Evolutionary conservation across 2,329 filamentous ascomycete species (phyloP).

Genomic region (Diplocarpon mali): DNA sequence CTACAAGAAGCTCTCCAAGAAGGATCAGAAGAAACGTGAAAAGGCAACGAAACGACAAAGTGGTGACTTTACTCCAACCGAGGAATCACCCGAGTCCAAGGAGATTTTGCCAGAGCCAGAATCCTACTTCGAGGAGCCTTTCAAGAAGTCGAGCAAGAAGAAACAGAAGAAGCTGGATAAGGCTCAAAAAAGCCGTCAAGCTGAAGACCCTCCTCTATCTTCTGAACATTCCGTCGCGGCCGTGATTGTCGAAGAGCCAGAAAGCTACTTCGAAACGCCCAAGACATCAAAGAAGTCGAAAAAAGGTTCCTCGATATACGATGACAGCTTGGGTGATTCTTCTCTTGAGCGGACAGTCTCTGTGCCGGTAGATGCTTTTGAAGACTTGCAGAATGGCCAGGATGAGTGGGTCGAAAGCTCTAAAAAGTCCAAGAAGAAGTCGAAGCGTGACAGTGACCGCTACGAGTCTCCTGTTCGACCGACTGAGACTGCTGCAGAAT

Average conservation of each 20-base stretch:
- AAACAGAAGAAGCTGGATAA: slow-evolving; percentile 39
- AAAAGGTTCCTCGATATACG: slow-evolving; percentile 24
- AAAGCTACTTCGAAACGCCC: slow-evolving; percentile 22
- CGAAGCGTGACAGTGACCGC: slow-evolving; percentile 26
- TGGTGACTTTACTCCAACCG: slow-evolving; percentile 12
- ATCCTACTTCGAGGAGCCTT: slow-evolving; percentile 21
- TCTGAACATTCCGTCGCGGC: slow-evolving; percentile 11
- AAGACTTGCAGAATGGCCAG: slow-evolving; percentile 24
- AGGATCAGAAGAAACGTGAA: slow-evolving; percentile 34
- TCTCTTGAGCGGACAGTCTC: slow-evolving; percentile 15
- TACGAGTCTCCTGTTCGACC: slow-evolving; percentile 13
- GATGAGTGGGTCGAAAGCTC: slow-evolving; percentile 30
- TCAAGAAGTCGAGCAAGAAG: slow-evolving; percentile 35
- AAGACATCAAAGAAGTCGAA: slow-evolving; percentile 25
- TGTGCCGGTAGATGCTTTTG: slow-evolving; percentile 25
- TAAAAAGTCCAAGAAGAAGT: slow-evolving; percentile 31
- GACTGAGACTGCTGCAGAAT: slow-evolving; percentile 14
- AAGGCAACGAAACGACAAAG: slow-evolving; percentile 28
- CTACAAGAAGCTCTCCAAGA: slow-evolving; percentile 27
- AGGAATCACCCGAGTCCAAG: slow-evolving; percentile 8
- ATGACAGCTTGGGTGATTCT: slow-evolving; percentile 29
- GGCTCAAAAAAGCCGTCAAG: slow-evolving; percentile 27
- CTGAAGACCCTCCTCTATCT: slow-evolving; percentile 18
- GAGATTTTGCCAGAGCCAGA: slow-evolving; percentile 21
- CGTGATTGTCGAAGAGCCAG: slow-evolving; percentile 22